Evolutionary conservation across 805 yeast genomes (phyloP).

Genomic region (Candida michaelii): DNA sequence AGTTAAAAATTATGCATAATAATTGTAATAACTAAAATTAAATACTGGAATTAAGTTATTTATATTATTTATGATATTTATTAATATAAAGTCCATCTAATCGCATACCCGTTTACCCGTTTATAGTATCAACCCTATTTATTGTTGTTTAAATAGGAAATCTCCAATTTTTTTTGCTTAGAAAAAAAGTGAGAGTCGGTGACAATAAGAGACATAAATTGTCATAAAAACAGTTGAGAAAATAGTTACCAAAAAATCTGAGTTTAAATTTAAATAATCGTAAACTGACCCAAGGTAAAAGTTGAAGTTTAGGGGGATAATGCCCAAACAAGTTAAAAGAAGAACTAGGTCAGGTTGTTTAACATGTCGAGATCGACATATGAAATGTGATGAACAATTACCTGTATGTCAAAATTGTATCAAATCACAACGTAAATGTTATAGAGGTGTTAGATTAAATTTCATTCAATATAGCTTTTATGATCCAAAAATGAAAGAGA

Average conservation of each 20-base stretch:
- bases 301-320: constrained; percentile 1
- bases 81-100: too few relatives aligned
- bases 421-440: constrained; percentile 48
- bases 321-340: constrained; percentile 21
- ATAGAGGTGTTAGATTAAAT: constrained; percentile 46
- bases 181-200: neutral
- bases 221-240: constrained; percentile 5
- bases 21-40: constrained; percentile 1
- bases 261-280: neutral
- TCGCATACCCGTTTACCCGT: too few relatives aligned
- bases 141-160: neutral
- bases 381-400: constrained; percentile 64
- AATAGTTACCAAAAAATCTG: neutral
- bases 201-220: constrained; percentile 4
- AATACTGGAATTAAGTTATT: too few relatives aligned
- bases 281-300: neutral
- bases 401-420: constrained; percentile 61
- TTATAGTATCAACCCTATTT: too few relatives aligned
- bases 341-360: constrained; percentile 53
- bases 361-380: constrained; percentile 64
- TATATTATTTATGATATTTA: too few relatives aligned
- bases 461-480: constrained; percentile 43
- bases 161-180: neutral
- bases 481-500: constrained; percentile 25
- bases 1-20: neutral